phyloP scores from a whole-genome alignment of 2,329 filamentous ascomycete species.

The Talaromyces sp. region DNA sequence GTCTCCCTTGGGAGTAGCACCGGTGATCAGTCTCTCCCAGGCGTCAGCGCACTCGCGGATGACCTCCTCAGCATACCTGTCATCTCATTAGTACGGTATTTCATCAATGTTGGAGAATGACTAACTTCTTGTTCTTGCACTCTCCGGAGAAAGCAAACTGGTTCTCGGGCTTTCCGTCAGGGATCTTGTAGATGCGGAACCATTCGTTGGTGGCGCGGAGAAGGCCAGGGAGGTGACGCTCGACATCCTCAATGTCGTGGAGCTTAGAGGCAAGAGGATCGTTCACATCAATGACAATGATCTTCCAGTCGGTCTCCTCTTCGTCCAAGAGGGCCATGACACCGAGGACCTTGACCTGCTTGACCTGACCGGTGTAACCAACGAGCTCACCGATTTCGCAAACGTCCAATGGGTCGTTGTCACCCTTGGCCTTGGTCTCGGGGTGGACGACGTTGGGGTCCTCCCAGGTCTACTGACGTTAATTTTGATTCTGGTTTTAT shows the following conservation, averaged over 20 bases:
- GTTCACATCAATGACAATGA: constrained; percentile 98
- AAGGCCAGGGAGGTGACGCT: constrained; percentile 94
- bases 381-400: constrained; percentile 99
- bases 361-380: constrained; percentile 91
- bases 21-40: constrained; percentile 92
- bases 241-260: constrained; percentile 97
- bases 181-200: constrained; percentile 99
- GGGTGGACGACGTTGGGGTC: constrained; percentile 94
- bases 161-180: constrained; percentile 99
- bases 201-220: constrained; percentile 98
- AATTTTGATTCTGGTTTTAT: background rate
- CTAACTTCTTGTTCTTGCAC: constrained; percentile 98
- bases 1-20: constrained; percentile 74
- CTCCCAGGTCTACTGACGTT: constrained; percentile 77
- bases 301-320: constrained; percentile 99
- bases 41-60: constrained; percentile 94
- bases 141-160: constrained; percentile 99
- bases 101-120: constrained; percentile 6
- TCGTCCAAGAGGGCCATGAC: constrained; percentile 99
- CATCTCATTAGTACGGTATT: constrained; percentile 20
- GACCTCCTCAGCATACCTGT: constrained; percentile 86
- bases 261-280: constrained; percentile 94
- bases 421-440: constrained; percentile 99
- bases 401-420: constrained; percentile 98
- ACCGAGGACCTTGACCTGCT: constrained; percentile 99